Evolutionary conservation across 441 rosid genomes (phyloP).

Genomic region (Flueggea neowawraea): DNA sequence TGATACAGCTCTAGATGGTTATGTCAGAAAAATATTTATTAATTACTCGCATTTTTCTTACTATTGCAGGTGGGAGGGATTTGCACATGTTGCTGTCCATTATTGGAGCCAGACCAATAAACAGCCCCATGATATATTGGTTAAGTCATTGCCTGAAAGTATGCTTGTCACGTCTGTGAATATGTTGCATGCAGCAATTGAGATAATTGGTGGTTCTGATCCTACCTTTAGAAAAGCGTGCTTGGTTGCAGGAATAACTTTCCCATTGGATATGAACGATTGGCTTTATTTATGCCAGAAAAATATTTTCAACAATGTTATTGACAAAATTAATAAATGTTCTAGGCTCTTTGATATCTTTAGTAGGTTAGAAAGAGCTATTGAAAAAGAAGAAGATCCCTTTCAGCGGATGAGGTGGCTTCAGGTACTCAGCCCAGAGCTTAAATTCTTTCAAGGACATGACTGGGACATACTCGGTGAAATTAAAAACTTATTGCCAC

Average conservation of each 20-base stretch:
- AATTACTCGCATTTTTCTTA: conserved; percentile 3
- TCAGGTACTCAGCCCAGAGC: too few species aligned
- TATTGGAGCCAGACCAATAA: conserved; percentile 32
- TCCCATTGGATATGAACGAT: conserved; percentile 13
- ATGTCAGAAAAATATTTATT: too few species aligned
- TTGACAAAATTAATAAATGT: conserved; percentile 26
- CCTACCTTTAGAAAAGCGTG: conserved; percentile 50
- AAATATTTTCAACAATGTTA: conserved; percentile 26
- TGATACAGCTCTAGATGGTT: not conserved
- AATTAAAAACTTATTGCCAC: conserved; percentile 17
- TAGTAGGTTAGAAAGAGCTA: conserved; percentile 21
- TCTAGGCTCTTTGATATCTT: conserved; percentile 32
- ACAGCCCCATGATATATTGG: conserved; percentile 6
- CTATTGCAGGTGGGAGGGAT: conserved; percentile 60
- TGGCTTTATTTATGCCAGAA: conserved; percentile 40
- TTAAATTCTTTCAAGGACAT: conserved; percentile 7
- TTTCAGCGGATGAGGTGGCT: conserved; percentile 44
- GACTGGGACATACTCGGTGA: conserved; percentile 8
- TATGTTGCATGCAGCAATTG: conserved; percentile 43
- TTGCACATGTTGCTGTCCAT: conserved; percentile 42
- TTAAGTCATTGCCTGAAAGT: conserved; percentile 25
- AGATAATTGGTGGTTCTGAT: conserved; percentile 35
- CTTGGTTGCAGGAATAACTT: conserved; percentile 35
- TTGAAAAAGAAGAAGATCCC: conserved; percentile 27
- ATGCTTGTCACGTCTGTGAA: conserved; percentile 21